Percentiles rank a stretch among this genome's conserved stretches.
These are phyloP conservation scores for Ceratobasidium papillatum DNA, from an alignment of 1,284 basidiomycete genomes.

Conservation along the genomic window DNA sequence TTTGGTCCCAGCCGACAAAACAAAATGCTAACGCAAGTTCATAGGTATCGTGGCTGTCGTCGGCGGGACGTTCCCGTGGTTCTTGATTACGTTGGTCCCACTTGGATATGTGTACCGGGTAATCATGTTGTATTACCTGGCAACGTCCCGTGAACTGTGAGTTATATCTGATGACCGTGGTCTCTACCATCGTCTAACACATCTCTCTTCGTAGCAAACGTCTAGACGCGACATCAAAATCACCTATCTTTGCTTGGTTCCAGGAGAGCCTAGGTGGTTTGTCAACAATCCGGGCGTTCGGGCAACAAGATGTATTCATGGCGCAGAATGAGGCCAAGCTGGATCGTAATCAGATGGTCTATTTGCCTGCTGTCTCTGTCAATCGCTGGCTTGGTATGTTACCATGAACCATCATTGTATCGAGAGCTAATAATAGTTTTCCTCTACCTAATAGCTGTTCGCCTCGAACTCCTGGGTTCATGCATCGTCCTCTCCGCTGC, in stretches of 20 bases:
- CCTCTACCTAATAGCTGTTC: slow-evolving; percentile 9
- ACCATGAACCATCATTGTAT: slow-evolving; percentile 54
- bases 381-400: slow-evolving; percentile 81
- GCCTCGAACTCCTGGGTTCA: slow-evolving; percentile 59
- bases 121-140: slow-evolving; percentile 88
- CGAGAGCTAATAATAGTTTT: slow-evolving; percentile 46
- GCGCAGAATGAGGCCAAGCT: slow-evolving; percentile 80
- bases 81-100: slow-evolving; percentile 79
- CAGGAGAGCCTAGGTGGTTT: slow-evolving; percentile 76
- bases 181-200: slow-evolving; percentile 1
- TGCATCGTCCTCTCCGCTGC: slow-evolving; percentile 82
- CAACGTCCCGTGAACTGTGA: slow-evolving; percentile 84
- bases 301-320: slow-evolving; percentile 77
- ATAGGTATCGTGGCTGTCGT: slow-evolving; percentile 83
- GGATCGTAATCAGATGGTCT: slow-evolving; percentile 86
- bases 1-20: background rate
- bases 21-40: slow-evolving; percentile 18
- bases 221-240: slow-evolving; percentile 87
- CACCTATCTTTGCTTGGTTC: slow-evolving; percentile 82
- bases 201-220: slow-evolving; percentile 67
- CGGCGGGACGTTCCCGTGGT: slow-evolving; percentile 80
- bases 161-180: background rate
- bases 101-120: slow-evolving; percentile 77
- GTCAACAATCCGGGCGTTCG: slow-evolving; percentile 85
- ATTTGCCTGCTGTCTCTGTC: slow-evolving; percentile 73